Evolutionary conservation across 1,284 basidiomycete genomes (phyloP).

Genomic region (Apiotrichum veenhuisii): DNA sequence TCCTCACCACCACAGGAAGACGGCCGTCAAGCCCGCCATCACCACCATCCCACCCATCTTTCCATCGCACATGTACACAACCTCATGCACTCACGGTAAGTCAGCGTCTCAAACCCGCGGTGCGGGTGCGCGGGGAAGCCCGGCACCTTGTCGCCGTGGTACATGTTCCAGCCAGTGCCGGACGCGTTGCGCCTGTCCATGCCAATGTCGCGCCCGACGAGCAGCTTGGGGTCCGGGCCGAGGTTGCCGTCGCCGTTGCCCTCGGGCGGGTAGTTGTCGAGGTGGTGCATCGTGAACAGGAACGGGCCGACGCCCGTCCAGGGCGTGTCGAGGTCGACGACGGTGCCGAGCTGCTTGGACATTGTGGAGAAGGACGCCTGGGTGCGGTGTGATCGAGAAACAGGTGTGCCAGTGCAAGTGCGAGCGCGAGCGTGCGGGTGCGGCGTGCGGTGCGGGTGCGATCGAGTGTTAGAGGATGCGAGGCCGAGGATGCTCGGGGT

Average conservation of each 20-base stretch:
- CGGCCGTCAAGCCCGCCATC: no score
- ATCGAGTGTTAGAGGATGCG: no score
- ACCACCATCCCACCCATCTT: no score
- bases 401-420: no score
- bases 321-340: conserved; percentile 4
- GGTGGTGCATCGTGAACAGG: conserved; percentile 6
- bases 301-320: conserved; percentile 17
- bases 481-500: no score
- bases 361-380: background rate
- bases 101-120: conserved; percentile 14
- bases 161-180: conserved; percentile 14
- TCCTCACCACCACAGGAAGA: no score
- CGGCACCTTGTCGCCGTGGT: conserved; percentile 8
- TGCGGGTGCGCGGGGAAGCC: conserved; percentile 9
- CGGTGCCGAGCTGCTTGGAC: conserved; percentile 3
- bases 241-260: conserved; percentile 7
- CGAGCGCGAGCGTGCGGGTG: no score
- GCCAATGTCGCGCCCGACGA: conserved; percentile 14
- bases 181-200: conserved; percentile 12
- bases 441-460: no score
- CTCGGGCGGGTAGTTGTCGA: conserved; percentile 17
- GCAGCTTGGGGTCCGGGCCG: conserved; percentile 5
- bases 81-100: conserved; percentile 5
- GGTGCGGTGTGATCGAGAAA: background rate
- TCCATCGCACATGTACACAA: no score